Evolutionary conservation across 2,329 filamentous ascomycete species (phyloP).

Genomic region (Pseudogymnoascus sp.): DNA sequence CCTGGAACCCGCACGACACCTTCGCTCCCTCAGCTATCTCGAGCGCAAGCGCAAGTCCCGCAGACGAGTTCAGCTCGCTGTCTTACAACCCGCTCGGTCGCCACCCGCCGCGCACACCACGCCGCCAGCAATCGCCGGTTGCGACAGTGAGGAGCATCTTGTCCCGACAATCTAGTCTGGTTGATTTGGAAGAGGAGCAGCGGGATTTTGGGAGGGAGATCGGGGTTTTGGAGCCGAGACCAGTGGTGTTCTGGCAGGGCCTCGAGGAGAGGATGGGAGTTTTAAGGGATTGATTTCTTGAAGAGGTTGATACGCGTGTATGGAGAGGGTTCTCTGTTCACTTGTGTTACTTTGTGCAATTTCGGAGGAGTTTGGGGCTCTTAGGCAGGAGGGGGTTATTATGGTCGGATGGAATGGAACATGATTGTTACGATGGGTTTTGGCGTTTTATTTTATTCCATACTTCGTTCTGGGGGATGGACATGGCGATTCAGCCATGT

Average conservation of each 20-base stretch:
- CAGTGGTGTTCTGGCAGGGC: constrained; percentile 55
- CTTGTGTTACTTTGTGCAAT: background rate
- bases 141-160: constrained; percentile 52
- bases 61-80: background rate
- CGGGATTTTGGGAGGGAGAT: constrained; percentile 45
- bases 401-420: background rate
- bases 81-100: background rate
- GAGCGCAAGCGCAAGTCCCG: background rate
- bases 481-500: background rate
- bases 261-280: constrained; percentile 50
- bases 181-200: constrained; percentile 51
- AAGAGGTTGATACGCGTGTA: background rate
- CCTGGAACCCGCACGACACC: background rate
- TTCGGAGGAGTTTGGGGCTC: background rate
- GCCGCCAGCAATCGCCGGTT: constrained; percentile 25
- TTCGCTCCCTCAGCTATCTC: background rate
- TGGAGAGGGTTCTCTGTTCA: background rate
- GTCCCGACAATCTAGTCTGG: constrained; percentile 47
- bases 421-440: constrained; percentile 1
- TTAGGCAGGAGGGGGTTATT: background rate
- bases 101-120: constrained; percentile 12
- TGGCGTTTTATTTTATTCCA: background rate
- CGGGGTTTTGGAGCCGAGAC: constrained; percentile 51
- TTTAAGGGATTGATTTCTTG: background rate
- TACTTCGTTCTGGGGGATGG: background rate